Evolutionary conservation across 805 yeast species (phyloP).

Genomic region (Yamadazyma ubonensis): DNA sequence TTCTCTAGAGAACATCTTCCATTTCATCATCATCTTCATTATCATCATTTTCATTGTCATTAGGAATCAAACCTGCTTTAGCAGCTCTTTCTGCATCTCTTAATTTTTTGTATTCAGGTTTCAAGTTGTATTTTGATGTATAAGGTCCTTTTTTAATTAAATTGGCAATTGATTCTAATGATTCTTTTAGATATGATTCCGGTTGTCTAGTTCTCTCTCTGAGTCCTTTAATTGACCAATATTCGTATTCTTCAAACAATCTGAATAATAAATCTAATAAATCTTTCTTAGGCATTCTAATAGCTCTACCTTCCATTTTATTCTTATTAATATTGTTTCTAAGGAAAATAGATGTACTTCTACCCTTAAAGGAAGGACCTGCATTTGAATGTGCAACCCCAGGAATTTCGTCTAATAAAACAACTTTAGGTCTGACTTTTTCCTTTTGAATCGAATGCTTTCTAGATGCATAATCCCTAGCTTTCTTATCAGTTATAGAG

Average conservation of each 20-base stretch:
- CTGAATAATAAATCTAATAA: conserved; percentile 84
- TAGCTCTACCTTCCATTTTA: conserved; percentile 77
- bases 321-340: conserved; percentile 40
- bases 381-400: conserved; percentile 87
- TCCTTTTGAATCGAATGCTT: conserved; percentile 50
- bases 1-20: conserved; percentile 64
- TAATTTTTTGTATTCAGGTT: conserved; percentile 83
- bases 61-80: conserved; percentile 50
- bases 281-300: conserved; percentile 91
- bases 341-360: conserved; percentile 64
- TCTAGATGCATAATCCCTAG: conserved; percentile 54
- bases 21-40: conserved; percentile 71
- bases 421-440: conserved; percentile 60
- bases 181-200: conserved; percentile 86
- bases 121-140: conserved; percentile 85
- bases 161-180: conserved; percentile 83
- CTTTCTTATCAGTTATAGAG: conserved; percentile 67
- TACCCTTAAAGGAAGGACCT: conserved; percentile 73
- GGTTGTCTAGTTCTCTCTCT: conserved; percentile 95
- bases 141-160: conserved; percentile 94
- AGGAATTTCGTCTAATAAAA: conserved; percentile 73
- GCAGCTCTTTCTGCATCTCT: conserved; percentile 75
- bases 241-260: conserved; percentile 90
- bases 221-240: conserved; percentile 93
- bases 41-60: conserved; percentile 46